Conservation (phyloP, 1,284 basidiomycete species). For the Sanghuangporus baumii region DNA sequence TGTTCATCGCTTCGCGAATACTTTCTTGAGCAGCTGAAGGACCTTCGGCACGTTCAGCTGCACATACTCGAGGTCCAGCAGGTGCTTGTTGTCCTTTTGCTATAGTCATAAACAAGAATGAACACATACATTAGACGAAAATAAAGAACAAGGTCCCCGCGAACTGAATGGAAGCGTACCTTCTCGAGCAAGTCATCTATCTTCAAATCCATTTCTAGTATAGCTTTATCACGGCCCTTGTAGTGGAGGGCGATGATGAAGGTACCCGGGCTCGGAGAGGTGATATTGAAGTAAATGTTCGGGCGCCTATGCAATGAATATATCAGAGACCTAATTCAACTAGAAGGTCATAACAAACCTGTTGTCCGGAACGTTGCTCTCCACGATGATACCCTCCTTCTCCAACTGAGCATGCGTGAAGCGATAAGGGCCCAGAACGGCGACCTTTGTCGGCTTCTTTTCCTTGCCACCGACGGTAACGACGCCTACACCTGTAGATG, state of each 20-base stretch:
- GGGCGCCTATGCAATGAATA: conserved; percentile 59
- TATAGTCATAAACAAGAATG: conserved; percentile 29
- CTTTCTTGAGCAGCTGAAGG: conserved; percentile 85
- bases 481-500: conserved; percentile 86
- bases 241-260: conserved; percentile 99
- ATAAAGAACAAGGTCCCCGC: conserved; percentile 1
- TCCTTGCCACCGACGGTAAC: conserved; percentile 96
- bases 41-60: conserved; percentile 96
- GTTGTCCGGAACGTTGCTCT: conserved; percentile 98
- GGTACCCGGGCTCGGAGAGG: conserved; percentile 94
- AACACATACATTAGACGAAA: conserved; percentile 17
- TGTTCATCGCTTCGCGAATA: conserved; percentile 76
- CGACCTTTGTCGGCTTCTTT: conserved; percentile 84
- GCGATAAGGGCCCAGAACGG: conserved; percentile 89
- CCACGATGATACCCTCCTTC: conserved; percentile 99
- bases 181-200: conserved; percentile 98
- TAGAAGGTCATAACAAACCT: conserved; percentile 48
- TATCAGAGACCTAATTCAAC: neutral
- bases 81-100: conserved; percentile 98
- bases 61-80: conserved; percentile 95
- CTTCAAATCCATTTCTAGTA: conserved; percentile 99
- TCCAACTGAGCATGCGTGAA: conserved; percentile 98
- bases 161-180: conserved; percentile 38
- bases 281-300: conserved; percentile 98
- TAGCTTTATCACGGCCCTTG: conserved; percentile 98